phyloP scores from a whole-genome alignment of 2,329 filamentous ascomycete species.

The Blumeria graminis region DNA sequence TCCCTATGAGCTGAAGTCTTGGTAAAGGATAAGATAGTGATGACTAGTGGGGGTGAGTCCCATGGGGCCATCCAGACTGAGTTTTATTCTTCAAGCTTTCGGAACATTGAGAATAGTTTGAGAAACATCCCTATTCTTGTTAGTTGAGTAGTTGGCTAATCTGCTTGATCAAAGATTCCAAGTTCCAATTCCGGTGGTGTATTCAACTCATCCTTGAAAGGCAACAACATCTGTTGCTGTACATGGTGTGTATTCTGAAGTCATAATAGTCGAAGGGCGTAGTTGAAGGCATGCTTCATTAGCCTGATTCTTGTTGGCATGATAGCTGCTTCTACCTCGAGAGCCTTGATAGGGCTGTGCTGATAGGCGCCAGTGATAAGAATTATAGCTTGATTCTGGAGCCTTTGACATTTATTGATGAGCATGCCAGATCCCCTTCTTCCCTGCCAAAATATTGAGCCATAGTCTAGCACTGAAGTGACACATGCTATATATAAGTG shows the following conservation, averaged over 20 bases:
- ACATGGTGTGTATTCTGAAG: not conserved
- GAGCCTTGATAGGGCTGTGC: not conserved
- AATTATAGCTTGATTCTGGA: not conserved
- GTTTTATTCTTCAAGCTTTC: not conserved
- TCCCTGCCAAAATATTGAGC: not conserved
- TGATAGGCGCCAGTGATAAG: not conserved
- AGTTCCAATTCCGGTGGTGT: not conserved
- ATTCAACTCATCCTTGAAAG: not conserved
- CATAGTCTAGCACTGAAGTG: not conserved
- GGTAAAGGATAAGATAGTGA: not conserved
- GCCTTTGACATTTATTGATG: not conserved
- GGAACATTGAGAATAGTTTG: not conserved
- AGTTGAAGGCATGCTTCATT: not conserved
- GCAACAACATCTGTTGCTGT: not conserved
- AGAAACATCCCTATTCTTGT: not conserved
- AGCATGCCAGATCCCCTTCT: not conserved
- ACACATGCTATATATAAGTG: not conserved
- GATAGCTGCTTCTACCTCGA: not conserved
- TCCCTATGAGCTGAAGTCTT: not conserved
- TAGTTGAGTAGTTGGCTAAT: not conserved
- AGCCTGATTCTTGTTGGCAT: not conserved
- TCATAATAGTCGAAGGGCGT: not conserved
- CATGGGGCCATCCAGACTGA: not conserved
- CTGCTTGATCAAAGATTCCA: not conserved
- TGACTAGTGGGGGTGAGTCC: not conserved